Evolutionary conservation across 768 basidiomycete genomes (phyloP).

Genomic region (Termitomyces sp.): DNA sequence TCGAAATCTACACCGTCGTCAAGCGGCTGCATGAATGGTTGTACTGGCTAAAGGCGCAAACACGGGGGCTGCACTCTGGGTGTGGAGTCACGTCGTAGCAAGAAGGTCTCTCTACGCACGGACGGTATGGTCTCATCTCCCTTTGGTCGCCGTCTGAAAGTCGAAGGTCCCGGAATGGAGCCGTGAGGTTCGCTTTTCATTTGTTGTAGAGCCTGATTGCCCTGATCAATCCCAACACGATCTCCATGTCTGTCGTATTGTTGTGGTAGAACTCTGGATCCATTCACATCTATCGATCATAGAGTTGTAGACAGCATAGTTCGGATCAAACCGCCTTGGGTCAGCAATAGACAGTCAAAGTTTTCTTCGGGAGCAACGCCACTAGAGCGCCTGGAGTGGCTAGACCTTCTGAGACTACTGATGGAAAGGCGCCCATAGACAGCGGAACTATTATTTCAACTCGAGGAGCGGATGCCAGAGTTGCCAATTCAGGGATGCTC

Average conservation of each 20-base stretch:
- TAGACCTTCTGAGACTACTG: slow-evolving; percentile 51
- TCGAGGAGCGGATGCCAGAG: slow-evolving; percentile 68
- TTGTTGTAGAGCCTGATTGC: slow-evolving; percentile 36
- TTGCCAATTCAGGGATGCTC: slow-evolving; percentile 50
- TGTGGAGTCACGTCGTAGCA: slow-evolving; percentile 38
- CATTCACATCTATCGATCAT: slow-evolving; percentile 31
- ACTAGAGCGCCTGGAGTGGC: slow-evolving; percentile 37
- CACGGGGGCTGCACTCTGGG: slow-evolving; percentile 54
- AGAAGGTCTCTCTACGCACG: slow-evolving; percentile 57
- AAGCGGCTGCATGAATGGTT: slow-evolving; percentile 71
- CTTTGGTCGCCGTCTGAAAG: slow-evolving; percentile 30
- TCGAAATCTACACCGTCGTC: slow-evolving; percentile 59
- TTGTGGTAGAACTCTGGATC: slow-evolving; percentile 23
- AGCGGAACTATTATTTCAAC: slow-evolving; percentile 51
- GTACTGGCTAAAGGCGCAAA: slow-evolving; percentile 58
- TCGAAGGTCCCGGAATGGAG: slow-evolving; percentile 29
- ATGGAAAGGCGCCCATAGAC: slow-evolving; percentile 54
- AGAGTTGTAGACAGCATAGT: slow-evolving; percentile 33
- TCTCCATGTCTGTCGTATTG: slow-evolving; percentile 18
- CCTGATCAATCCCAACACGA: slow-evolving; percentile 48
- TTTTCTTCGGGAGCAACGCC: slow-evolving; percentile 20
- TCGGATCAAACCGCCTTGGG: slow-evolving; percentile 48
- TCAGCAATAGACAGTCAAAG: slow-evolving; percentile 45
- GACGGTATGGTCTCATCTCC: slow-evolving; percentile 27
- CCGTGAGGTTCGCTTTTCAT: slow-evolving; percentile 32